phyloP scores from a whole-genome alignment of 2,329 filamentous ascomycete genomes.

The Lachnellula suecica region DNA sequence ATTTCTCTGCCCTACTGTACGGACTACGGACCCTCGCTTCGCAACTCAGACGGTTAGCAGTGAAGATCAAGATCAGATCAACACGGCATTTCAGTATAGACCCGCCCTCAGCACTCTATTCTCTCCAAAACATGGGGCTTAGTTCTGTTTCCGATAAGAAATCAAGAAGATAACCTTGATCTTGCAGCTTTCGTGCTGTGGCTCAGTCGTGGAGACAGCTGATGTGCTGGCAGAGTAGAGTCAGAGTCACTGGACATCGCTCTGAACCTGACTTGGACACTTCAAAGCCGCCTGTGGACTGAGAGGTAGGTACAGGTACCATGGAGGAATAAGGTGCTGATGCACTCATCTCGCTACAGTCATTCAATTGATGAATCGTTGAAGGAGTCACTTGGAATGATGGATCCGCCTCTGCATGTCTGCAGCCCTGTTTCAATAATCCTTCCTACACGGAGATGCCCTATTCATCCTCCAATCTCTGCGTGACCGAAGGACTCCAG shows the following conservation, averaged over 20 bases:
- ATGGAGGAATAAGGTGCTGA: not conserved
- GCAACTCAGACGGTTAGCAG: too few species aligned
- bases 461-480: constrained; percentile 2
- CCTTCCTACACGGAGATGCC: not conserved
- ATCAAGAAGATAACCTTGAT: not conserved
- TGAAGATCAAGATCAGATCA: too few species aligned
- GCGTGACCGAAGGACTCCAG: not conserved
- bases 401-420: not conserved
- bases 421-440: not conserved
- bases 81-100: too few species aligned
- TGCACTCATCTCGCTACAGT: not conserved
- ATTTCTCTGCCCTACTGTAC: too few species aligned
- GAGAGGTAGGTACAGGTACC: too few species aligned
- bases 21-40: too few species aligned
- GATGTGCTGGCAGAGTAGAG: not conserved
- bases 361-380: not conserved
- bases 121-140: not conserved
- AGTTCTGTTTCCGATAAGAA: not conserved
- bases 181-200: not conserved
- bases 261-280: not conserved
- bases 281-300: not conserved
- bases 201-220: not conserved
- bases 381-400: not conserved
- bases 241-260: not conserved
- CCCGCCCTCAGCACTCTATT: too few species aligned